Conservation (phyloP, 2,329 filamentous ascomycete genomes). For the Metarhizium rileyi region DNA sequence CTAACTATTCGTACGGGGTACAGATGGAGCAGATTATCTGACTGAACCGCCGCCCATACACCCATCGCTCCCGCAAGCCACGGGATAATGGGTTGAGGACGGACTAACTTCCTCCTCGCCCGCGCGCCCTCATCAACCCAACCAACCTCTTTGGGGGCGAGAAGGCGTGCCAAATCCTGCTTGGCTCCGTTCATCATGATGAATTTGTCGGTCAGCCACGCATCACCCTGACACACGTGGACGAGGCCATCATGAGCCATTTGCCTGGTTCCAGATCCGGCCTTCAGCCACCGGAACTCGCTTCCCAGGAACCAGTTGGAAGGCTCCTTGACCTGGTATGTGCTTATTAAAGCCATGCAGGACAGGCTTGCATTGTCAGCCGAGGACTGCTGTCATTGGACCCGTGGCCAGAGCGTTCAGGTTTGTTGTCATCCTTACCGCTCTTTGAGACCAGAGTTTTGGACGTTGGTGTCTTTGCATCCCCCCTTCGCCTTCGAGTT, state of each 20-base stretch:
- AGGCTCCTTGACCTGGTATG: background rate
- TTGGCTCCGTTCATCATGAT: background rate
- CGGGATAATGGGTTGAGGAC: background rate
- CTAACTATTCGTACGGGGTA: no score
- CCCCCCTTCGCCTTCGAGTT: no score
- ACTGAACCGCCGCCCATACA: no score
- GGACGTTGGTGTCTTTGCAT: no score
- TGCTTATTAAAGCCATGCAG: background rate
- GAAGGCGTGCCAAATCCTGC: background rate
- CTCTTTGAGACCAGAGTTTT: background rate
- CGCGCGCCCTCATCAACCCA: no score
- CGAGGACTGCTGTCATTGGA: background rate
- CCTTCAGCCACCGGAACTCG: background rate
- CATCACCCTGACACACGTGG: background rate
- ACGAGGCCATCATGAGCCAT: background rate
- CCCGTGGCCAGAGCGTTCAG: background rate
- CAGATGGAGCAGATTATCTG: no score
- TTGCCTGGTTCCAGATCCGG: background rate
- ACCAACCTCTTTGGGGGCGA: background rate
- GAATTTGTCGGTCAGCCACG: background rate
- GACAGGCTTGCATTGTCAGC: no score
- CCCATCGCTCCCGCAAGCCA: background rate
- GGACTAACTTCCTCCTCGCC: background rate
- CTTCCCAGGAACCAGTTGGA: background rate
- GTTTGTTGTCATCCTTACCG: background rate